Conservation (phyloP, 116 monocot species). For the Papilionanthe hybrid region DNA sequence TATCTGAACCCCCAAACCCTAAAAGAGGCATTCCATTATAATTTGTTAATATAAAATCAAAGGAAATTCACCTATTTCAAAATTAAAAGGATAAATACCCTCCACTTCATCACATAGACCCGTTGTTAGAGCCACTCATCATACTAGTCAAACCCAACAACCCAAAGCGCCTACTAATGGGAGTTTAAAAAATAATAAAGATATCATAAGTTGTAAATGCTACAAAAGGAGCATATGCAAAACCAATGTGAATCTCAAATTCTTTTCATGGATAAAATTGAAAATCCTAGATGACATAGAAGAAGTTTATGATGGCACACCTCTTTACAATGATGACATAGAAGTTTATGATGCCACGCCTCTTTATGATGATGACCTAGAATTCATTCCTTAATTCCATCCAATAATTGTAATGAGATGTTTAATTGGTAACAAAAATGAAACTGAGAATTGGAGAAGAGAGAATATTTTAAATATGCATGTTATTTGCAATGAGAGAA, state of each 20-base stretch:
- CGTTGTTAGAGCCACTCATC: neutral
- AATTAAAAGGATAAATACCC: neutral
- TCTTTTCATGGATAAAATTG: neutral
- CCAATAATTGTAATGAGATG: too few species aligned
- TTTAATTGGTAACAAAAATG: too few species aligned
- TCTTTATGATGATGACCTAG: too few species aligned
- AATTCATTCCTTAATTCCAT: too few species aligned
- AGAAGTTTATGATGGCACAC: too few species aligned
- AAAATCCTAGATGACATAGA: neutral
- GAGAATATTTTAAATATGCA: too few species aligned
- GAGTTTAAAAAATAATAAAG: neutral
- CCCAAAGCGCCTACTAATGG: neutral
- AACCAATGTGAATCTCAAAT: neutral
- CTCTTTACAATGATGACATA: too few species aligned
- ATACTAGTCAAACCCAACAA: neutral
- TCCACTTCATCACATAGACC: neutral
- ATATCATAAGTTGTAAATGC: neutral
- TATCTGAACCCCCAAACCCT: neutral
- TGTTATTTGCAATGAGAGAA: too few species aligned
- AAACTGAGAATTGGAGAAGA: too few species aligned
- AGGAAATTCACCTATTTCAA: neutral
- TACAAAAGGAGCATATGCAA: neutral
- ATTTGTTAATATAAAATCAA: neutral
- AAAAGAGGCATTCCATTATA: neutral
- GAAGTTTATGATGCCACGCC: too few species aligned